These are phyloP conservation scores for Trichoderma cornu-damae DNA, from an alignment of 2,329 filamentous ascomycete genomes.

Conservation along the genomic window DNA sequence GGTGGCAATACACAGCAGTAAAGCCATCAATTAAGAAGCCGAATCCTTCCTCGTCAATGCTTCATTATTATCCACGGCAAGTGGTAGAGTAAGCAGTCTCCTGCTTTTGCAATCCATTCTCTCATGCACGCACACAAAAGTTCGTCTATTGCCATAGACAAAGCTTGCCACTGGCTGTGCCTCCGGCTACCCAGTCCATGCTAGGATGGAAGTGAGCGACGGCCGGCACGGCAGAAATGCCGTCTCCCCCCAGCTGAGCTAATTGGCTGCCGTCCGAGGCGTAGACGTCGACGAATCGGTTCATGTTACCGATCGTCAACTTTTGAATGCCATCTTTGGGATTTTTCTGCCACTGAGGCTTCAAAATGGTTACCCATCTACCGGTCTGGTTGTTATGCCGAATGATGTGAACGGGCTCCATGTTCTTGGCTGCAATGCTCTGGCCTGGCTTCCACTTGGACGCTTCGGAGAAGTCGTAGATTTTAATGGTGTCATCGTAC, in stretches of 20 bases:
- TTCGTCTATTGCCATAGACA: slow-evolving; percentile 72
- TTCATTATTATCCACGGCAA: background rate
- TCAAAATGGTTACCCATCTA: slow-evolving; percentile 80
- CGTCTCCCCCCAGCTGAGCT: slow-evolving; percentile 80
- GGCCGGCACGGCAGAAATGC: slow-evolving; percentile 89
- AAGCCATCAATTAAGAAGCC: background rate
- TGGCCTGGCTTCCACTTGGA: slow-evolving; percentile 54
- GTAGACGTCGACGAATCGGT: slow-evolving; percentile 90
- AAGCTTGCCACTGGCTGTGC: slow-evolving; percentile 86
- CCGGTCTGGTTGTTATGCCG: slow-evolving; percentile 95
- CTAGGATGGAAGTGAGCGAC: slow-evolving; percentile 87
- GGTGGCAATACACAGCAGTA: background rate
- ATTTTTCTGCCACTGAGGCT: slow-evolving; percentile 79
- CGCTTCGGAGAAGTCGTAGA: slow-evolving; percentile 70
- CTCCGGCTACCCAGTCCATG: slow-evolving; percentile 86
- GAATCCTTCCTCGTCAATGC: background rate
- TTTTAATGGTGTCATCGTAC: slow-evolving; percentile 93
- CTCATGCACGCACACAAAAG: background rate
- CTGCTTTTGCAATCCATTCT: background rate
- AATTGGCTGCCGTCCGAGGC: slow-evolving; percentile 77
- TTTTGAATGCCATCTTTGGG: slow-evolving; percentile 77
- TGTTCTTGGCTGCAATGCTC: slow-evolving; percentile 53
- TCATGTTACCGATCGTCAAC: slow-evolving; percentile 95
- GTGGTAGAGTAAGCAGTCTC: background rate
- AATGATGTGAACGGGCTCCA: slow-evolving; percentile 65